Percentiles rank a stretch among this genome's conserved stretches.
phyloP scores from a whole-genome alignment of 2,329 filamentous ascomycete genomes.

The Fonsecaea pedrosoi region DNA sequence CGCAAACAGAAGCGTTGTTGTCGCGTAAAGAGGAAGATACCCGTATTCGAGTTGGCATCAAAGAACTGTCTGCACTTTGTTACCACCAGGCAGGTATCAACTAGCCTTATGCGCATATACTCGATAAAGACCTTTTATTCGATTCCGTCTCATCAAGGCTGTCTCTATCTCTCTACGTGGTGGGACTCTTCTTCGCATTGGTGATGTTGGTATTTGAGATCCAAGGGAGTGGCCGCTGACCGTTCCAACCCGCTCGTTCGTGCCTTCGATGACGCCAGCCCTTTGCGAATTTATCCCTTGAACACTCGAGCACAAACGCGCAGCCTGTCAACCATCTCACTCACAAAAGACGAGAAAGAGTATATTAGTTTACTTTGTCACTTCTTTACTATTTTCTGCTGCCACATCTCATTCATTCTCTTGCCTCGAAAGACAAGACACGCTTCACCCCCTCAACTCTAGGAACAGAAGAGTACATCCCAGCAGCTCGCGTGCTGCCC shows the following conservation, averaged over 20 bases:
- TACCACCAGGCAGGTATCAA: neutral
- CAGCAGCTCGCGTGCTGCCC: neutral
- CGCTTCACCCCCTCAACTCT: neutral
- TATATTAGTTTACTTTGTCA: conserved; percentile 20
- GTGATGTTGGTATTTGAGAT: conserved; percentile 1
- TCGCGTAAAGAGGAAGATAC: neutral
- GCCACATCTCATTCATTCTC: conserved; percentile 3
- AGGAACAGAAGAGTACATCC: neutral
- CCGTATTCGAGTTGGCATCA: neutral
- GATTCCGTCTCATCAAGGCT: neutral
- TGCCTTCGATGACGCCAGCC: conserved; percentile 13
- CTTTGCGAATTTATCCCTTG: conserved; percentile 22
- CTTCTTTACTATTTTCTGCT: conserved; percentile 5
- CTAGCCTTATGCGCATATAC: neutral
- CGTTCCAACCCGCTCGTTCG: neutral
- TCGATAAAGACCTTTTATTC: conserved; percentile 1
- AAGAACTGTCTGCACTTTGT: neutral
- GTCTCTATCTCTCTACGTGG: neutral
- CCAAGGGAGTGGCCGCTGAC: conserved; percentile 2
- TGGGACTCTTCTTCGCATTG: neutral
- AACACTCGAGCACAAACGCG: conserved; percentile 25
- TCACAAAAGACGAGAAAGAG: conserved; percentile 7
- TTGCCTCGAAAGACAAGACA: conserved; percentile 5
- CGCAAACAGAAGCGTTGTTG: neutral
- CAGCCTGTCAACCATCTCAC: conserved; percentile 18